Conservation (phyloP, 2,329 filamentous ascomycete species). For the Fusarium sp. region DNA sequence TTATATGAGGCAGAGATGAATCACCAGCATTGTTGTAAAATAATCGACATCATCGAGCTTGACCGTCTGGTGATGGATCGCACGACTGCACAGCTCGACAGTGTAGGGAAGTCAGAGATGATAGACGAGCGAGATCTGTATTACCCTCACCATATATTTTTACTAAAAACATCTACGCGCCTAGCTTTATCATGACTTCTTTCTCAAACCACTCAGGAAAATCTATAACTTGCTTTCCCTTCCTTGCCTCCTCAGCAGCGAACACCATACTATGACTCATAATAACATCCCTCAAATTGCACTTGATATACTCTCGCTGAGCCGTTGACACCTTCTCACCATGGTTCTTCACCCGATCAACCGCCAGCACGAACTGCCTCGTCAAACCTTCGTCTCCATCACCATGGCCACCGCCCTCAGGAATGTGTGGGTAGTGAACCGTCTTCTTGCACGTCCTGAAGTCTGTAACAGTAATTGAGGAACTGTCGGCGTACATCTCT, state of each 20-base stretch:
- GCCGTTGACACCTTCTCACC: background rate
- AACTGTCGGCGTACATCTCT: background rate
- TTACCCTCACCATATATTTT: fast-evolving
- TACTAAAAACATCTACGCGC: fast-evolving
- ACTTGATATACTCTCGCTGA: background rate
- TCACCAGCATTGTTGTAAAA: too few species aligned
- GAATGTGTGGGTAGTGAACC: background rate
- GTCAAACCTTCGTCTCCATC: background rate
- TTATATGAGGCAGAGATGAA: too few species aligned
- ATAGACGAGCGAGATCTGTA: too few species aligned
- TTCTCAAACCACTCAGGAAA: background rate
- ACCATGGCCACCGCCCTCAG: background rate
- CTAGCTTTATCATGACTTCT: background rate
- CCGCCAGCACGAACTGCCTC: background rate
- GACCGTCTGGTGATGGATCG: too few species aligned
- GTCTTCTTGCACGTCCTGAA: background rate
- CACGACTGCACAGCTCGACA: too few species aligned
- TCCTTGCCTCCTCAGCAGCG: background rate
- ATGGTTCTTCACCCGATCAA: background rate
- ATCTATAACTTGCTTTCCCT: background rate
- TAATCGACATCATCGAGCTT: too few species aligned
- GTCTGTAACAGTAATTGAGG: background rate
- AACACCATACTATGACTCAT: background rate
- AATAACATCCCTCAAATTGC: background rate
- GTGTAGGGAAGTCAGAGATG: too few species aligned